Conservation (phyloP, 345 rosid genomes). For the Eucalyptus curtisii region DNA sequence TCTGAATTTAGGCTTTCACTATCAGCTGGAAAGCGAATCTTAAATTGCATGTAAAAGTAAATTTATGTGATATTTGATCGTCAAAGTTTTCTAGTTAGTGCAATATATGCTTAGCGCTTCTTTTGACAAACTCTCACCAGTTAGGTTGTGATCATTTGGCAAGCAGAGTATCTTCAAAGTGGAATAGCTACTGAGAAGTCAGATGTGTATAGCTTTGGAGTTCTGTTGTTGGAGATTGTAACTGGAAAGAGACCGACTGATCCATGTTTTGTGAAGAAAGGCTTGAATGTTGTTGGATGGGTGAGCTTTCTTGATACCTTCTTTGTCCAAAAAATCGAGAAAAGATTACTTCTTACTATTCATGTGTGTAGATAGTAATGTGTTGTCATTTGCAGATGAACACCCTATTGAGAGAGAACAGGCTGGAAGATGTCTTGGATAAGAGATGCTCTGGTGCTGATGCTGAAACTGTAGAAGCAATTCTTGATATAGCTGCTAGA, state of each 20-base stretch:
- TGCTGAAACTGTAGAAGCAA: conserved; percentile 60
- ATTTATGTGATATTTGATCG: neutral
- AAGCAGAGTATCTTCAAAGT: conserved; percentile 76
- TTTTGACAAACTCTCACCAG: neutral
- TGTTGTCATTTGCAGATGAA: conserved; percentile 47
- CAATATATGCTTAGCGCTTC: neutral
- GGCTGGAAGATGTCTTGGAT: conserved; percentile 65
- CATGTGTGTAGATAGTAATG: neutral
- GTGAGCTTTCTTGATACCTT: conserved; percentile 23
- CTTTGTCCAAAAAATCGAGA: neutral
- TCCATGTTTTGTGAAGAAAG: conserved; percentile 61
- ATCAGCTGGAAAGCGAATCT: neutral
- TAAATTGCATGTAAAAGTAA: neutral
- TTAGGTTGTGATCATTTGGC: neutral
- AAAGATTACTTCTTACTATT: neutral
- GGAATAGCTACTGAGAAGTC: conserved; percentile 94
- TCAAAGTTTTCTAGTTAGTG: neutral
- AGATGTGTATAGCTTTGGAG: conserved; percentile 96
- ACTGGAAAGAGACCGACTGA: conserved; percentile 93
- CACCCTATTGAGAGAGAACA: conserved; percentile 62
- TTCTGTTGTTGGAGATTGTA: conserved; percentile 80
- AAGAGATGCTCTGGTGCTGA: conserved; percentile 46
- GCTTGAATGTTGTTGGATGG: conserved; percentile 95
- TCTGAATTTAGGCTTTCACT: neutral
- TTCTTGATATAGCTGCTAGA: conserved; percentile 69